These are phyloP conservation scores for Leucaena leucocephala DNA, from an alignment of 306 rosid genomes.

Conservation along the genomic window DNA sequence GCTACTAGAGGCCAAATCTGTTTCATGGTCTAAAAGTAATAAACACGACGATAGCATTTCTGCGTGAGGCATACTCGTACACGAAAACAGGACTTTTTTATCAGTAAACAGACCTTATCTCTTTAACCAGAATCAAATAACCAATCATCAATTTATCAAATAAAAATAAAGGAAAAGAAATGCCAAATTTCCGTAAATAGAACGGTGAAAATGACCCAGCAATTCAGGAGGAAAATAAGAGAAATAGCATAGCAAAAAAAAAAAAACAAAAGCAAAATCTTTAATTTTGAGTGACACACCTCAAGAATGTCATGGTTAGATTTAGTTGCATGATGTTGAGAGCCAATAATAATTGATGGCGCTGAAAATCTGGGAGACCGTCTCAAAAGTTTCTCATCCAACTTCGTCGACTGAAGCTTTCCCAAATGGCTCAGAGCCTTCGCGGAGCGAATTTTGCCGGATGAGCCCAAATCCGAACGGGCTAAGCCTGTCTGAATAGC, in stretches of 20 bases:
- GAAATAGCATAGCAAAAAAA: background rate
- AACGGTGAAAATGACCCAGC: background rate
- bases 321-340: background rate
- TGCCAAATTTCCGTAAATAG: background rate
- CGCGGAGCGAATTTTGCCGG: background rate
- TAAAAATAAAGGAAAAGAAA: background rate
- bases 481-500: background rate
- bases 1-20: background rate
- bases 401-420: background rate
- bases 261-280: background rate
- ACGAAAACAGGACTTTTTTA: background rate
- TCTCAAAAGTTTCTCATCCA: slow-evolving; percentile 5
- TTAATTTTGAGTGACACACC: slow-evolving; percentile 38
- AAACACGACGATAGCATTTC: background rate
- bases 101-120: background rate
- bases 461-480: background rate
- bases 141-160: background rate
- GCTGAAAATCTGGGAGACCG: slow-evolving; percentile 40
- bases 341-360: background rate
- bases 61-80: background rate
- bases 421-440: slow-evolving; percentile 16
- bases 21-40: background rate
- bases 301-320: background rate
- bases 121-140: background rate
- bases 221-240: background rate